Base-by-base conservation (phyloP, 176 grass and related monocot species). In the Eleusine indica region DNA sequence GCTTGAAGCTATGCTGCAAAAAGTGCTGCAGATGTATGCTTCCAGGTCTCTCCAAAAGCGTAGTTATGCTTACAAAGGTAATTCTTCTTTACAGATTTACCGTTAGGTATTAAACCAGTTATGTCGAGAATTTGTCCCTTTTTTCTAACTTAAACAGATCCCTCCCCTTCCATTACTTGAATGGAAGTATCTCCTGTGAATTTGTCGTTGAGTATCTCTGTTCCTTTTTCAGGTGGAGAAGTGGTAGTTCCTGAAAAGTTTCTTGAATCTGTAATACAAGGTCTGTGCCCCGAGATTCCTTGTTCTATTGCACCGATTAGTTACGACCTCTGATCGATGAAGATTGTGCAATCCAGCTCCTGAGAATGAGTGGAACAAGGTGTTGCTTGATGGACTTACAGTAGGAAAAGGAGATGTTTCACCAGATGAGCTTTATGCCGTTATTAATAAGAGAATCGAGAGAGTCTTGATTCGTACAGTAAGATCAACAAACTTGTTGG, bases 41-140 rank as follows among this genome's bases (percentile, higher is more conserved):
- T 99, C 86, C 47, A 99, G 73, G 78, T 79, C 85, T 82, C 91
- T 96, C 17, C 68, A 70, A 75, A 99, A 96, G 72, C 91, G 93
- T 56, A 99, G 91, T 80, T 96, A 99, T 49, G 93, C 89, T 65
- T 74, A 89, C 51, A 99, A 94, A 98, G 96, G 96, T 98, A 68
- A 68, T 77, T 77, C 4, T 52, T 44, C 15, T 80, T 75, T 66
- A 7, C 72, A 49, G 12, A 66, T 76, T 65, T 58, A 14, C 38
- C 77, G 52, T 49, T 42, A 43, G 1, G 39, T 83, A 53, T 80
- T 80, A 60, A 62, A 14, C 46, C 69, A 65, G 3, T 74, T 13
- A 60, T 75, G 41, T 78, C 51, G 21, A 46, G 56, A 42, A 57
- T 87, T 39, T 42, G 68, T 61, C 44, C 44, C 8, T 35, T 35